phyloP scores from a whole-genome alignment of 345 rosid genomes.

The Excoecaria agallocha region DNA sequence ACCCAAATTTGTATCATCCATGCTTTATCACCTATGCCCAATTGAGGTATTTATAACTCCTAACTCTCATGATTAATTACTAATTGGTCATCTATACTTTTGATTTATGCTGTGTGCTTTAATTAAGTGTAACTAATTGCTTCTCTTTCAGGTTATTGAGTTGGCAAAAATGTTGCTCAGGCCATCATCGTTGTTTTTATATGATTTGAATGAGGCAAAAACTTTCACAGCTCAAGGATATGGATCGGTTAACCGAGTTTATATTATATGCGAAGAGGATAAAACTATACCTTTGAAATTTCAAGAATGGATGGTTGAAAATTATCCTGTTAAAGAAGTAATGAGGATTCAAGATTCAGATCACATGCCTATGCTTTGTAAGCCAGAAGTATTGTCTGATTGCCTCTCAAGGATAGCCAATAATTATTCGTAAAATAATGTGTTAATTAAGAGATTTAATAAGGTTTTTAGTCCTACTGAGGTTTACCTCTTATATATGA shows the following conservation, averaged over 20 bases:
- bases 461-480: too few relatives aligned
- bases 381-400: too few relatives aligned
- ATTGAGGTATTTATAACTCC: neutral
- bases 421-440: too few relatives aligned
- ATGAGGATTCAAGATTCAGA: conserved; percentile 12
- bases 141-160: conserved; percentile 14
- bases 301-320: conserved; percentile 28
- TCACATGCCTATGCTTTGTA: too few relatives aligned
- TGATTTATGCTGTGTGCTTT: too few relatives aligned
- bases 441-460: too few relatives aligned
- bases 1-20: conserved; percentile 17
- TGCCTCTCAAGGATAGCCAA: too few relatives aligned
- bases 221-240: conserved; percentile 15
- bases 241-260: conserved; percentile 15
- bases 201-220: conserved; percentile 5
- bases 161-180: conserved; percentile 21
- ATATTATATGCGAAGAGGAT: conserved; percentile 14
- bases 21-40: conserved; percentile 22
- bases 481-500: too few relatives aligned
- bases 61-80: neutral
- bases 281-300: conserved; percentile 7
- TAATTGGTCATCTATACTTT: too few relatives aligned
- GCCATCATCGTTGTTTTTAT: conserved; percentile 2
- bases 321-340: conserved; percentile 9
- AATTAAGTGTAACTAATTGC: neutral